Evolutionary conservation across 805 yeast species (phyloP), one percentile per base, ranked within the genome.

Genomic region (Yamadazyma sp.): DNA sequence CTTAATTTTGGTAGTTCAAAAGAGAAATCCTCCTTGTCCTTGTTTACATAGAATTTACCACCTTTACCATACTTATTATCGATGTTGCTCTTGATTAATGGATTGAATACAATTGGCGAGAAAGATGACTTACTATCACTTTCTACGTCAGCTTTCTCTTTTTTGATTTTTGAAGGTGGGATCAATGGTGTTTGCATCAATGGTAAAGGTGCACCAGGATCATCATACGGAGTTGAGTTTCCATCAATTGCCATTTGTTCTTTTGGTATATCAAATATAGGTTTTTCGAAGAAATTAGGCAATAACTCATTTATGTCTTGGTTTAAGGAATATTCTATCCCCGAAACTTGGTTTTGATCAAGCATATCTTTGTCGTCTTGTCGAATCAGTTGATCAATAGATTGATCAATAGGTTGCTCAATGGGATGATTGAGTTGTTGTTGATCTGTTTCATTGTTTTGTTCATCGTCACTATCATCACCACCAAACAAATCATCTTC

Each of bases 31-130:
- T 47, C 61, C 11, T 31, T 37, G 12, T 65, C 71, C 30, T 58
- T 55, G 4, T 58, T 62, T 11, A 84, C 86, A 52, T 80, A 88
- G 53, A 85, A 91, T 51, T 89, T 84, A 2, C 98, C 98, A 5
- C 98, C 98, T 44, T 73, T 73, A 9, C 82, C 81, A 50, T 91
- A 91, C 51, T 91, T 91, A 38, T 84, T 78, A 53, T 91, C 98
- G 25, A 91, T 80, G 39, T 75, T 78, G 30, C 76, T 73, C 38
- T 78, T 80, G 36, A 86, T 82, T 13, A 82, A 73, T 0, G 96
- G 95, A 48, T 86, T 83, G 60, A 88, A 89, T 27, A 74, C 70
- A 27, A 88, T 65, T 0, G 95, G 95, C 0, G 95, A 85, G 58
- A 87, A 89, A 0, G 82, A 77, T 27, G 95, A 85, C 20, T 36